Evolutionary conservation across 352 stramenopile genomes (phyloP).

Genomic region (Peronospora farinosa): DNA sequence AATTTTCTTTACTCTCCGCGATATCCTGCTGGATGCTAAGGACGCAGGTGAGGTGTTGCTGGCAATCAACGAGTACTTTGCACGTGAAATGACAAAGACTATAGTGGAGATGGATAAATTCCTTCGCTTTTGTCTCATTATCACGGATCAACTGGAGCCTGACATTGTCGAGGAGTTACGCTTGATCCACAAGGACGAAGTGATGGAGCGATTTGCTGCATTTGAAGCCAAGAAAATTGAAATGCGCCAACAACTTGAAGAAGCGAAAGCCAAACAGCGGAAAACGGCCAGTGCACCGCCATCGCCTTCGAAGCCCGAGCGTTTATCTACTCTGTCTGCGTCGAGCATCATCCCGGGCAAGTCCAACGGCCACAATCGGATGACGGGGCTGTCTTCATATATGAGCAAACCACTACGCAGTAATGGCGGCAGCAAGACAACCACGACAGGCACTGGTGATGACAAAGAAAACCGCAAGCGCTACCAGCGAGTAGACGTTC

Average conservation of each 20-base stretch:
- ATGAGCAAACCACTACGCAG: slow-evolving; percentile 58
- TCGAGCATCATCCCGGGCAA: slow-evolving; percentile 22
- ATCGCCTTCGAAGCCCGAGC: slow-evolving; percentile 53
- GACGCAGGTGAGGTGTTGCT: slow-evolving; percentile 76
- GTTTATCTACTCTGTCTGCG: slow-evolving; percentile 41
- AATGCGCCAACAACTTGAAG: slow-evolving; percentile 75
- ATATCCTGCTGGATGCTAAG: slow-evolving; percentile 52
- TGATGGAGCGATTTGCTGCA: slow-evolving; percentile 71
- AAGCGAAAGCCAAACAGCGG: slow-evolving; percentile 49
- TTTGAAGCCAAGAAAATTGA: slow-evolving; percentile 84
- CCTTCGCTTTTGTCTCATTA: slow-evolving; percentile 49
- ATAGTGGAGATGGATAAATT: slow-evolving; percentile 66
- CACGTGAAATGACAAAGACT: slow-evolving; percentile 60
- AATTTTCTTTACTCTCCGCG: slow-evolving; percentile 67
- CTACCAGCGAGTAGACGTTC: slow-evolving; percentile 63
- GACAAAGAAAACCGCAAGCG: slow-evolving; percentile 43
- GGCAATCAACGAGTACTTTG: slow-evolving; percentile 76
- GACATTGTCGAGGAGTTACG: slow-evolving; percentile 70
- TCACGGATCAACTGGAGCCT: slow-evolving; percentile 66
- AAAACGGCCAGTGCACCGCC: slow-evolving; percentile 36
- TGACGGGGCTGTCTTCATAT: slow-evolving; percentile 43
- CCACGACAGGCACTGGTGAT: slow-evolving; percentile 18
- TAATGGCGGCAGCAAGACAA: slow-evolving; percentile 26
- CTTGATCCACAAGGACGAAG: slow-evolving; percentile 70
- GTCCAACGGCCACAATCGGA: slow-evolving; percentile 24